phyloP scores from a whole-genome alignment of 2,329 filamentous ascomycete species.

The Magnaporthiopsis poae region DNA sequence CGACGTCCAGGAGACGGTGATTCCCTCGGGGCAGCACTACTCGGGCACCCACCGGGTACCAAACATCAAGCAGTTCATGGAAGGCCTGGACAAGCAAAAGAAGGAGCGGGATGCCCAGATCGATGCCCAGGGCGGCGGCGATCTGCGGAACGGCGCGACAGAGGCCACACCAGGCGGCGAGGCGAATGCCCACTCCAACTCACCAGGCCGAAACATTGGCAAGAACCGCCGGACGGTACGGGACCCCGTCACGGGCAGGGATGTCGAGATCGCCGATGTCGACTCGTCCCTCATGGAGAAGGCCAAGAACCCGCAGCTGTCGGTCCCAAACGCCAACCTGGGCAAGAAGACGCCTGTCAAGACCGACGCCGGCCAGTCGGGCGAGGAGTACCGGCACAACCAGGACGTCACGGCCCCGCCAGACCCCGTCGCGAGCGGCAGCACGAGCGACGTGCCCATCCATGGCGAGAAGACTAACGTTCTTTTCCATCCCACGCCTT shows the following conservation, averaged over 20 bases:
- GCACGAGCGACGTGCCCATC: slow-evolving; percentile 88
- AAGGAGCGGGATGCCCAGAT: slow-evolving; percentile 62
- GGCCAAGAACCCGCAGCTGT: slow-evolving; percentile 54
- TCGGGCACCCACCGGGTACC: slow-evolving; percentile 76
- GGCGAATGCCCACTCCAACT: slow-evolving; percentile 36
- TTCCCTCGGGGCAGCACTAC: slow-evolving; percentile 58
- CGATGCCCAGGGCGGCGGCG: slow-evolving; percentile 38
- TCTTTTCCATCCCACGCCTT: slow-evolving; percentile 87
- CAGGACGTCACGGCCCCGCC: slow-evolving; percentile 89
- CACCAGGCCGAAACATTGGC: slow-evolving; percentile 22
- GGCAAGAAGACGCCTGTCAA: slow-evolving; percentile 63
- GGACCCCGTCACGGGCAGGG: slow-evolving; percentile 77
- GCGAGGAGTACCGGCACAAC: slow-evolving; percentile 69
- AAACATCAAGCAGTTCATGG: slow-evolving; percentile 75
- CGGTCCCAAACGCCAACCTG: slow-evolving; percentile 82
- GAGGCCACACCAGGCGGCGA: slow-evolving; percentile 18
- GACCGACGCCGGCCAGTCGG: slow-evolving; percentile 60
- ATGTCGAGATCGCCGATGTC: slow-evolving; percentile 74
- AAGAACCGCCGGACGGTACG: slow-evolving; percentile 61
- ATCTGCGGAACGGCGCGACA: not conserved
- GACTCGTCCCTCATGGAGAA: slow-evolving; percentile 51
- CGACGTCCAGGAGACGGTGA: slow-evolving; percentile 13
- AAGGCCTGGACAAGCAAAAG: slow-evolving; percentile 70
- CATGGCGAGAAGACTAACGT: slow-evolving; percentile 95
- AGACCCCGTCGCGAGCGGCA: slow-evolving; percentile 69